Evolutionary conservation across 2,329 filamentous ascomycete species (phyloP), one percentile per base, ranked within the genome.

Genomic region (Teratosphaeria destructans): DNA sequence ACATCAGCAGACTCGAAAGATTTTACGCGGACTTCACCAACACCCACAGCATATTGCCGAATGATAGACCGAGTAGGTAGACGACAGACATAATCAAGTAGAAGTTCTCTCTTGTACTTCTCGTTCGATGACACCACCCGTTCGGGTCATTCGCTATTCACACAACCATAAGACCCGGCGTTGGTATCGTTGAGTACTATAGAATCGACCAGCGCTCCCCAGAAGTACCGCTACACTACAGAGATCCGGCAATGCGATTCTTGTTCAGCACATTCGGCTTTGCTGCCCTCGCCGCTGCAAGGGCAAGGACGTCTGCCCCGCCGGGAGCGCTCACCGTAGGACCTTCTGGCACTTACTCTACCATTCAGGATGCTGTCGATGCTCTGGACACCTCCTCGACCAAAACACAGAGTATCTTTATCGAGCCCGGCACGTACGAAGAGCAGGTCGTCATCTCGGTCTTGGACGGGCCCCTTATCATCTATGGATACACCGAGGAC

Each of bases 401-500:
- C 1, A 64, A 72, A 1, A 75, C 75, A 1, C 82, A 85, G 60
- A 82, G 79, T 67, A 84, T 88, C 72, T 87, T 87, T 74, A 81
- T 88, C 70, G 70, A 81, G 65, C 71, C 78, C 27, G 83, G 84
- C 8, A 84, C 81, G 39, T 86, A 87, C 76, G 74, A 72, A 2
- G 83, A 86, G 68, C 83, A 85, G 67, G 81, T 85, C 49, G 79
- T 78, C 64, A 76, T 86, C 52, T 71, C 77, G 3, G 63, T 71
- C 0, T 76, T 80, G 54, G 73, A 72, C 11, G 80, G 79, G 1
- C 71, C 77, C 49, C 73, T 85, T 49, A 81, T 78, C 54, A 78
- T 85, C 61, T 83, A 83, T 66, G 85, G 85, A 19, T 81, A 81
- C 66, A 86, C 85, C 1, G 68, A 72, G 34, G 76, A 82, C 62